These are phyloP conservation scores for Tuber magnatum DNA, from an alignment of 495 filamentous ascomycete species.

Conservation along the genomic window DNA sequence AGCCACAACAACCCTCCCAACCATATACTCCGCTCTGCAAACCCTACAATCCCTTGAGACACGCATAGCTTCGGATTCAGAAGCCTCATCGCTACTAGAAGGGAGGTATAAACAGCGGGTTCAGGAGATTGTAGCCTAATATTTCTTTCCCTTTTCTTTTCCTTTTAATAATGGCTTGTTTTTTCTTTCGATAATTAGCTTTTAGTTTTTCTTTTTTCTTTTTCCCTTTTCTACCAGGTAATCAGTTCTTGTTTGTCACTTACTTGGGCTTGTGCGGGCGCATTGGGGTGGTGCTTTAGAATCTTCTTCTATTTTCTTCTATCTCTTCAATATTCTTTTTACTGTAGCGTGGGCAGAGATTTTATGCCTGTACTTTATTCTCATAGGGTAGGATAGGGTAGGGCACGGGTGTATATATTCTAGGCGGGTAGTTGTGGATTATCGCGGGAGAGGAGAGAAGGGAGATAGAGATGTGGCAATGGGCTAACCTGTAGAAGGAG, in stretches of 20 bases:
- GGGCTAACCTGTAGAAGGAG: neutral
- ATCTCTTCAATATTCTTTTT: neutral
- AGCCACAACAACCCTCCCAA: neutral
- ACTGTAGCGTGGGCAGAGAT: neutral
- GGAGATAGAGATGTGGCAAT: neutral
- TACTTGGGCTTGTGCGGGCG: neutral
- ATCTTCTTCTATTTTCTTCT: neutral
- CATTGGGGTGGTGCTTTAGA: neutral
- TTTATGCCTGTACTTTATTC: neutral
- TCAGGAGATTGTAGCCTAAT: neutral
- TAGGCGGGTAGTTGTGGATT: neutral
- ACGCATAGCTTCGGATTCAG: neutral
- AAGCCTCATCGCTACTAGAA: neutral
- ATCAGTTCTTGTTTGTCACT: neutral
- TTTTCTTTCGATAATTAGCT: neutral
- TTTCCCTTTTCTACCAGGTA: neutral
- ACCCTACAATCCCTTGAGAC: neutral
- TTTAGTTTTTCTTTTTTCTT: neutral
- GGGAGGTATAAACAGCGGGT: neutral
- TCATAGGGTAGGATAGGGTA: neutral
- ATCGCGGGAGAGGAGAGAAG: neutral
- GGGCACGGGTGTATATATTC: neutral
- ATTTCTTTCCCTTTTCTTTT: neutral
- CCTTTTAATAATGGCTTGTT: neutral
- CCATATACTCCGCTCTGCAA: neutral